Conservation (phyloP, 116 monocot genomes). For the Papilionanthe hybrid region DNA sequence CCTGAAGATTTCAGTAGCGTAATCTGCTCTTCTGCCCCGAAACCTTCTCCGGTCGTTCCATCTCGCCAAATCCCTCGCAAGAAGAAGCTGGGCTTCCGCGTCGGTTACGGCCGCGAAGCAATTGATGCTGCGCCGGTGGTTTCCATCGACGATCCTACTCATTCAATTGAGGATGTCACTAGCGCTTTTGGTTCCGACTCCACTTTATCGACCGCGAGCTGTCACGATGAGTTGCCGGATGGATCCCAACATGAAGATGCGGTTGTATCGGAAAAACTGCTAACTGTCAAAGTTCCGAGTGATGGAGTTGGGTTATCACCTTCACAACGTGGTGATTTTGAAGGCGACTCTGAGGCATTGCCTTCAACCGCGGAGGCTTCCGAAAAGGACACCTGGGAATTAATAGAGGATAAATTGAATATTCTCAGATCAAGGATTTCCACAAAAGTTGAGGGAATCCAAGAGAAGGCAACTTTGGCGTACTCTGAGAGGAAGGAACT, state of each 20-base stretch:
- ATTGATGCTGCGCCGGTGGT: neutral
- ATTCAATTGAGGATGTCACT: neutral
- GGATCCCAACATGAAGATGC: constrained; percentile 1
- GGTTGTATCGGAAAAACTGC: neutral
- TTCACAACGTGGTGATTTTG: neutral
- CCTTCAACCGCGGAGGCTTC: constrained; percentile 1
- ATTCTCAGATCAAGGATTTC: constrained; percentile 45
- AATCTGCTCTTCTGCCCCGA: neutral
- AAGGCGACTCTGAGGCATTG: neutral
- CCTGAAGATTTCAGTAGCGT: neutral
- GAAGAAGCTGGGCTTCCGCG: constrained; percentile 79
- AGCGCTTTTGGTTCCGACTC: neutral
- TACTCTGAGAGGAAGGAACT: constrained; percentile 57
- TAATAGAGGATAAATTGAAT: constrained; percentile 48
- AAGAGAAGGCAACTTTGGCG: constrained; percentile 28
- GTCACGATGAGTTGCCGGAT: neutral
- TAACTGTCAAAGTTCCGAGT: neutral
- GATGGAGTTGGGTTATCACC: constrained; percentile 1
- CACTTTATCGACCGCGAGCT: neutral
- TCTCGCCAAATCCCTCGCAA: constrained; percentile 63
- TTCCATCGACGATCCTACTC: neutral
- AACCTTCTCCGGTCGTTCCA: neutral
- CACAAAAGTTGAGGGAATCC: constrained; percentile 31
- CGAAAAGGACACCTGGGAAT: constrained; percentile 13
- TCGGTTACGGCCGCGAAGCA: constrained; percentile 76